Evolutionary conservation across 495 filamentous ascomycete genomes (phyloP).

Genomic region (Neurospora discreta): DNA sequence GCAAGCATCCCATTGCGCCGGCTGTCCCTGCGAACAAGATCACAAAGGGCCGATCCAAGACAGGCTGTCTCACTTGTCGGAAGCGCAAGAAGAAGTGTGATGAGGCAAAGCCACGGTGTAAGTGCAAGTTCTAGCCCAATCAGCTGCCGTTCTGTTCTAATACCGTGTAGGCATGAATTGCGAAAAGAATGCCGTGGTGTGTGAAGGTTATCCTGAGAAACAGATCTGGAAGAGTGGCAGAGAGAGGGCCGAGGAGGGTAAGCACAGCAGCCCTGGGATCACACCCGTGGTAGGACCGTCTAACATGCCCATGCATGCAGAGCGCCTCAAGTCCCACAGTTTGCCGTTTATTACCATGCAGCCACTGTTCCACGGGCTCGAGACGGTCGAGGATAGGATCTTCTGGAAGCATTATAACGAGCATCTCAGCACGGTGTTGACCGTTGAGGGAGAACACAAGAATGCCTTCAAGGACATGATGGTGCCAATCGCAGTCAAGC

Average conservation of each 20-base stretch:
- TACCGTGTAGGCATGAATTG: slow-evolving; percentile 61
- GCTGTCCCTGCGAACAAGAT: slow-evolving; percentile 45
- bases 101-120: slow-evolving; percentile 80
- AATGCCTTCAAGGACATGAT: slow-evolving; percentile 87
- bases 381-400: slow-evolving; percentile 71
- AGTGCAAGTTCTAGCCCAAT: slow-evolving; percentile 19
- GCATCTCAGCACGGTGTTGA: slow-evolving; percentile 69
- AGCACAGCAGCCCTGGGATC: not conserved
- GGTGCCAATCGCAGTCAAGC: slow-evolving; percentile 71
- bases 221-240: slow-evolving; percentile 78
- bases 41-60: slow-evolving; percentile 85
- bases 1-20: slow-evolving; percentile 65
- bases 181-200: slow-evolving; percentile 86
- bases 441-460: slow-evolving; percentile 70
- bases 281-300: not conserved
- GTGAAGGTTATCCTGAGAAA: slow-evolving; percentile 86
- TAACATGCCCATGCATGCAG: slow-evolving; percentile 24
- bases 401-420: slow-evolving; percentile 83
- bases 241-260: slow-evolving; percentile 68
- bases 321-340: slow-evolving; percentile 30
- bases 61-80: slow-evolving; percentile 85
- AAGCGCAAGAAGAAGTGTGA: slow-evolving; percentile 96
- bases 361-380: slow-evolving; percentile 72
- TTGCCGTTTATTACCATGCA: slow-evolving; percentile 56
- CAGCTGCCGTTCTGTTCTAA: slow-evolving; percentile 10